Base-by-base conservation (phyloP, 2,329 filamentous ascomycete genomes). In the Ophiosphaerella herpotricha region DNA sequence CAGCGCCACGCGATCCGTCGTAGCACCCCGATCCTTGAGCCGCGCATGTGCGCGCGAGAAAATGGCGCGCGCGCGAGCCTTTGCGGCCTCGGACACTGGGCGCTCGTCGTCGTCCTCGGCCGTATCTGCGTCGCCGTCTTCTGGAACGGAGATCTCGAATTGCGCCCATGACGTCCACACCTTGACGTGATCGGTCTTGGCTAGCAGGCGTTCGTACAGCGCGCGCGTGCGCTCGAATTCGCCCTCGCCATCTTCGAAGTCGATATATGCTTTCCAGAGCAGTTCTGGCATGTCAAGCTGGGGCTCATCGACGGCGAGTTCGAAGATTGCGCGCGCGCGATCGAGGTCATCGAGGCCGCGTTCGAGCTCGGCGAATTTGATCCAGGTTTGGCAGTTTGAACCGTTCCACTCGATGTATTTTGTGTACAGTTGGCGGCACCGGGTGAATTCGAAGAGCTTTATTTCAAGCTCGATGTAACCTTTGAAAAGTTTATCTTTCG, bases 161-260 rank as follows among this genome's bases (percentile, higher is more conserved):
- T 95, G 90, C n/a, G 94, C 94, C 76, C 93, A 99, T 73, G 90
- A 93, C 74, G 94, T 96, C 94, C 94, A 99, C 52, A 99, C 94
- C 80, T 97, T 99, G 80, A 97, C 91, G 70, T 99, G 94, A 67
- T 94, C 88, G n/a, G 94, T 96, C 85, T 95, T 97, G 66, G 90
- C 81, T 37, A 99, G 82, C 11, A 99, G 82, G 7, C 93, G 85
- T 77, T 97, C 93, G 76, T 97, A 99, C 38, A 99, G 79, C 3
- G 79, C 78, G 41, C 94, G 83, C 4, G 91, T 91, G 41, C 86
- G 82, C 45, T 91, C 90, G 73, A 93, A 97, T 73, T 97, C 91
- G 66, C 87, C 90, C 73, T 96, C 91, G 64, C 96, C 91, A 70
- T 97, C 93, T 75, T 99, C 94, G 68, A 97, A 97, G 74, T 99